Evolutionary conservation across 148 eudicot species (phyloP).

Genomic region (Nyssa sinensis): DNA sequence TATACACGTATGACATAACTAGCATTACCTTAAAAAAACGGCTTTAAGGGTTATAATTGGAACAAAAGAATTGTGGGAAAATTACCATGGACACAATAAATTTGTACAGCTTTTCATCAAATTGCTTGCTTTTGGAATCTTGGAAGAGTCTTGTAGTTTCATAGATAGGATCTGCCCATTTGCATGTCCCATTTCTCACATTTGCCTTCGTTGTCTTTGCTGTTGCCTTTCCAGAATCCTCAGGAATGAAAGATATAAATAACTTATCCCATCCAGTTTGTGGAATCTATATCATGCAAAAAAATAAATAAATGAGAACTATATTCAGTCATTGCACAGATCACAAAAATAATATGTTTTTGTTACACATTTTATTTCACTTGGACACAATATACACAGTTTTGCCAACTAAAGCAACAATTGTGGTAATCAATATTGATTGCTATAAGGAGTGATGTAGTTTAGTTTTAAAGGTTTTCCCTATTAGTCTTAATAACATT

Average conservation of each 20-base stretch:
- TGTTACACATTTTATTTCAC: background rate
- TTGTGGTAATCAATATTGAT: no score
- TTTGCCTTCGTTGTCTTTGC: slow-evolving; percentile 90
- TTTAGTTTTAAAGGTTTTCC: background rate
- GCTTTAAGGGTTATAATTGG: background rate
- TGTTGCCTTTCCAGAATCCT: slow-evolving; percentile 81
- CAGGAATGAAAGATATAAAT: slow-evolving; percentile 79
- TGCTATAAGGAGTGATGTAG: no score
- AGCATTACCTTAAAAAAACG: background rate
- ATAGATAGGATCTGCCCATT: slow-evolving; percentile 98
- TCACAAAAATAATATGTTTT: background rate
- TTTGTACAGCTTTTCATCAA: slow-evolving; percentile 89
- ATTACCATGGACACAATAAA: slow-evolving; percentile 89
- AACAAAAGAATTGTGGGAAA: slow-evolving; percentile 3
- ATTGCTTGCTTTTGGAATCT: slow-evolving; percentile 75
- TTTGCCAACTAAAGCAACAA: no score
- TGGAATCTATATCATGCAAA: slow-evolving; percentile 61
- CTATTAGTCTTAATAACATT: background rate
- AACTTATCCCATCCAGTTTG: slow-evolving; percentile 93
- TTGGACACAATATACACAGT: background rate
- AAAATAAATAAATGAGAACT: background rate
- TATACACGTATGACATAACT: background rate
- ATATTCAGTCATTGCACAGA: slow-evolving; percentile 2
- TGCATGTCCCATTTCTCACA: slow-evolving; percentile 95
- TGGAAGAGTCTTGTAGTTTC: slow-evolving; percentile 95